These are phyloP conservation scores for Detonula confervacea DNA, from an alignment of 352 stramenopile species.

Conservation along the genomic window DNA sequence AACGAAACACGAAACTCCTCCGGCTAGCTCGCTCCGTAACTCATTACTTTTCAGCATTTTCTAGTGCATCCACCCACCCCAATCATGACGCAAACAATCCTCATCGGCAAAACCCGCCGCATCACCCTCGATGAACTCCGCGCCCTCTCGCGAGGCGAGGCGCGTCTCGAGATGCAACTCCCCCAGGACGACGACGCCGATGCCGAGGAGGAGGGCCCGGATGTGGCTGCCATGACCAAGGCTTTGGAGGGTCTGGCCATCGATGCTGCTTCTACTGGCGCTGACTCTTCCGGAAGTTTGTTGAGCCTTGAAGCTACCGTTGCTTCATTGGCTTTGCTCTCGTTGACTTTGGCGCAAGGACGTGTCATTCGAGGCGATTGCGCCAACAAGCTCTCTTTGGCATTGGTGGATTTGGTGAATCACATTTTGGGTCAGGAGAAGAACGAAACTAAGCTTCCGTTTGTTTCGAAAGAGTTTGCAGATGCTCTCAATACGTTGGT, in stretches of 20 bases:
- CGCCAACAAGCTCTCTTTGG: conserved; percentile 15
- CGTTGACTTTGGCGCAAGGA: conserved; percentile 47
- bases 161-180: conserved; percentile 36
- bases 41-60: too few species aligned
- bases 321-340: conserved; percentile 45
- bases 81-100: conserved; percentile 54
- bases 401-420: conserved; percentile 50
- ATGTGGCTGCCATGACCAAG: background rate
- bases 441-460: background rate
- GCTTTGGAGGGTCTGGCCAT: conserved; percentile 18
- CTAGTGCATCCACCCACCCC: too few species aligned
- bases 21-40: too few species aligned
- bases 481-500: conserved; percentile 12
- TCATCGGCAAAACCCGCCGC: conserved; percentile 62
- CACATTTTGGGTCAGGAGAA: background rate
- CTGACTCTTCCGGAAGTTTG: conserved; percentile 8
- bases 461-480: conserved; percentile 4
- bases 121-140: conserved; percentile 63
- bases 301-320: conserved; percentile 45
- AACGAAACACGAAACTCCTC: too few species aligned
- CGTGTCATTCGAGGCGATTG: conserved; percentile 29
- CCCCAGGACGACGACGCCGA: conserved; percentile 2
- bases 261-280: background rate
- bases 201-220: background rate
- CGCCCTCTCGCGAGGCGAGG: conserved; percentile 19